phyloP scores from a whole-genome alignment of 176 grass and related monocot genomes.

The Musa schizocarpa region DNA sequence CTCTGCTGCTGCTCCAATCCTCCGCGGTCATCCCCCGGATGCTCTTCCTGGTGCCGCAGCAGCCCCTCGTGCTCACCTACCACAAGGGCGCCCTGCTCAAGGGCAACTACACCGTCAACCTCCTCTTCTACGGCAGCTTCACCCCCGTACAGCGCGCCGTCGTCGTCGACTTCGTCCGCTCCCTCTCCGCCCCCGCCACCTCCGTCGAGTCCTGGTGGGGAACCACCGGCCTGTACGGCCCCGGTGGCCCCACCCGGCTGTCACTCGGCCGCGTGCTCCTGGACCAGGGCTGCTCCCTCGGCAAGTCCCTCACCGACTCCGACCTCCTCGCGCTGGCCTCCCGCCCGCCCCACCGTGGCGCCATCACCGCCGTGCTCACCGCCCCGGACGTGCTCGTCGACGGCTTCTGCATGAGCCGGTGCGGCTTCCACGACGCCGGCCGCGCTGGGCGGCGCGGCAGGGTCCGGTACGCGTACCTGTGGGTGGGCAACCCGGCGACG shows the following conservation, averaged over 20 bases:
- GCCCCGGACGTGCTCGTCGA: conserved; percentile 36
- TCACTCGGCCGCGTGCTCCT: conserved; percentile 10
- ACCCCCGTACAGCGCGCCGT: conserved; percentile 28
- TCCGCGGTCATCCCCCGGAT: conserved; percentile 32
- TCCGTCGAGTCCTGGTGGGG: conserved; percentile 41
- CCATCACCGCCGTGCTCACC: conserved; percentile 34
- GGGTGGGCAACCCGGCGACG: conserved; percentile 14
- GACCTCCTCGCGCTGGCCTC: conserved; percentile 29
- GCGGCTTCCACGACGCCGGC: conserved; percentile 15
- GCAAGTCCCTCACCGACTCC: conserved; percentile 18
- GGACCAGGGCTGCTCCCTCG: conserved; percentile 27
- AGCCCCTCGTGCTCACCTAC: conserved; percentile 12
- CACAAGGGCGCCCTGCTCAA: conserved; percentile 40
- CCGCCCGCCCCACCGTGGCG: background rate
- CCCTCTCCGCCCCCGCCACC: conserved; percentile 14
- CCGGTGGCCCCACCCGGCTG: background rate
- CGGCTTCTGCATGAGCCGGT: conserved; percentile 32
- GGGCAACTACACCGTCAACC: conserved; percentile 26
- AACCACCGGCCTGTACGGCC: conserved; percentile 17
- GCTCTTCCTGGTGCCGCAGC: conserved; percentile 6
- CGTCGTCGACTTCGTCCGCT: conserved; percentile 41
- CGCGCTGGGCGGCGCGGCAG: background rate
- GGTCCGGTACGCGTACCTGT: background rate
- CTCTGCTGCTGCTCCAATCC: background rate
- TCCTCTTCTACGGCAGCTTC: conserved; percentile 46